Base-by-base conservation (phyloP, 2,329 filamentous ascomycete genomes). In the Cytospora chrysosperma region DNA sequence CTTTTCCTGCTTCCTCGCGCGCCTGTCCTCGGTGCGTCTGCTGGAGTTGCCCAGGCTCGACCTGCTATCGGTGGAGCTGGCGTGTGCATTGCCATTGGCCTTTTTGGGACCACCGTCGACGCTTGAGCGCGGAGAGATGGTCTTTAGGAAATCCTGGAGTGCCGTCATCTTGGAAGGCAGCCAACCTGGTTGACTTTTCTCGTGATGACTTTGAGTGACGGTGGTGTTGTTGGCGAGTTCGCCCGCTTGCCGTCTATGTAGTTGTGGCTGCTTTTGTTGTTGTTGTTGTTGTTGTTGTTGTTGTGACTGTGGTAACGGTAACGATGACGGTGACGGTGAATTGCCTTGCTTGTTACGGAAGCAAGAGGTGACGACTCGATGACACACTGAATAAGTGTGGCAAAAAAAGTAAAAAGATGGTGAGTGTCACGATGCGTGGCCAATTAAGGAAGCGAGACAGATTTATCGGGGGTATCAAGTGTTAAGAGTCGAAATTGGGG, bases 1-100 rank as follows among this genome's bases (percentile, higher is more conserved):
- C 17, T 73, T 68, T 27, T 75, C 71, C 40, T 75, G 68, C 43
- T 76, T 71, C 26, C 73, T 72, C 15, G 74, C 71, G 17, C 73
- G 72, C 30, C 72, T 67, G 63, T 76, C 74, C 64, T 74, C 72
- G 5, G 59, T 63, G 40, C 61, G 55, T 9, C 65, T 53, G 28
- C 56, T 59, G 26, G 64, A 56, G 55, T 67, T 54, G 49, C 19
- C 60, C 15, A 40, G 30, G 32, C 61, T 66, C n/a, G 63, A 65
- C 21, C 30, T 32, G 32, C 53, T 57, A 24, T 47, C 43, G 8
- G 54, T 62, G 61, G 21, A 10, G n/a, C 13, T 61, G 58, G 40
- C 37, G 50, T 37, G 30, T 49, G 37, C 54, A 2, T 52, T 26
- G 10, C 53, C 51, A 19, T 43, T 65, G 34, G 32, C 47, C 17